Base-by-base conservation (phyloP, 2,329 filamentous ascomycete species). In the Fusarium ambrosium region DNA sequence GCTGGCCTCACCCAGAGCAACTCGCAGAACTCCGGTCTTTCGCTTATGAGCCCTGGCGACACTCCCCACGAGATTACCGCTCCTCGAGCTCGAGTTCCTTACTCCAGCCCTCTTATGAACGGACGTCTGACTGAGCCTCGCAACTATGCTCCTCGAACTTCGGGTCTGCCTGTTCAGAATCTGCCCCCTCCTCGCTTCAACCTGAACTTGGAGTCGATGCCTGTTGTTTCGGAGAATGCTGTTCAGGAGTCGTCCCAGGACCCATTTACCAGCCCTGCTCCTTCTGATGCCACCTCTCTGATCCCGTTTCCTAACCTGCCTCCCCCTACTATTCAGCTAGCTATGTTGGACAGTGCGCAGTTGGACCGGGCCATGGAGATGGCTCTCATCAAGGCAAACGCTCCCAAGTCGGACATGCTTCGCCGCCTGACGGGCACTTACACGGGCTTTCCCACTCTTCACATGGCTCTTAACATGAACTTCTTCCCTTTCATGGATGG, bases 401-500 rank as follows among this genome's bases (percentile, higher is more conserved):
- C 2, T 70, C 62, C 18, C 48, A 81, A 82, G 20, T 88, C 87
- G 0, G 62, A 73, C 10, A 76, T 81, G 71, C 79, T 89, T 22
- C 82, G 82, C 45, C 69, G 66, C 1, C 73, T 89, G 20, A 84
- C 82, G 1, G 73, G 76, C 4, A 81, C 81, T 2, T 71, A 76
- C 0, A 79, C 71, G 6, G 82, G 84, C 0, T 72, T 81, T 1
- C 86, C 87, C 0, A 79, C 73, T 6, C 60, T 83, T 0, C 71
- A 81, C 2, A 71, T 74, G 2, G 84, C 86, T 7, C 74, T 88
- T 66, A 76, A 81, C 16, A 77, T 82, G 0, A 69, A 74, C 7
- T 84, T 85, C 70, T 87, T 89, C 56, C 88, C 88, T 0, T 89
- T 89, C 68, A 71, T 85, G 0, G 86, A 87, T 68, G 80, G 81